Conservation (phyloP, 148 eudicot genomes). For the Chenopodium berlandieri region DNA sequence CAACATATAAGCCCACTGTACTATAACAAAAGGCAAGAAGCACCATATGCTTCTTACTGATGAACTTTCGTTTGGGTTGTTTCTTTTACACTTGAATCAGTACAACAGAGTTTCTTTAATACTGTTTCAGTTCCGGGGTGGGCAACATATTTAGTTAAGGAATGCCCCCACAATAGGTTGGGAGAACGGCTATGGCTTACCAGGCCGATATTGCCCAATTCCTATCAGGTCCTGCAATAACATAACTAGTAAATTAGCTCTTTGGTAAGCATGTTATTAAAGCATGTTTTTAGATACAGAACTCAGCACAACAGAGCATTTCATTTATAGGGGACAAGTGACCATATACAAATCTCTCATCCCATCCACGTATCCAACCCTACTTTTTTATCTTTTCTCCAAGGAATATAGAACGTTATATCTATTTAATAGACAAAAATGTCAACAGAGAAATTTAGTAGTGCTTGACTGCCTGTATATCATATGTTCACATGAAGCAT, state of each 20-base stretch:
- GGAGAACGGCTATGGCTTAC: conserved; percentile 38
- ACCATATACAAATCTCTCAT: background rate
- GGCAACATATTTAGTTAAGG: background rate
- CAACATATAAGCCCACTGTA: background rate
- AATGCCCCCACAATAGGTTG: background rate
- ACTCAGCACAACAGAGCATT: background rate
- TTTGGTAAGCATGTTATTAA: background rate
- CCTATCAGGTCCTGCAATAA: conserved; percentile 70
- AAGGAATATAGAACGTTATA: no score
- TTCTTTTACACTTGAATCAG: background rate
- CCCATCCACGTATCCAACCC: background rate
- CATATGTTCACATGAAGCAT: no score
- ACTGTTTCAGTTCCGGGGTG: background rate
- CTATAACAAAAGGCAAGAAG: background rate
- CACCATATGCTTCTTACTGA: background rate
- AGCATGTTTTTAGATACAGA: background rate
- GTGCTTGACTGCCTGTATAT: no score
- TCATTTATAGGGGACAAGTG: background rate
- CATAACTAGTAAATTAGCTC: background rate
- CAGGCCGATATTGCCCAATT: conserved; percentile 67
- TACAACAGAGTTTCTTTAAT: background rate
- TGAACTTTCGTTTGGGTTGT: background rate
- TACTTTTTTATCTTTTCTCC: background rate
- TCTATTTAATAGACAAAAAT: background rate
- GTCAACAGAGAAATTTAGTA: no score